A percentile compares a stretch with the other conserved stretches of the same genome.
Conservation (phyloP, 1,284 basidiomycete genomes). For the Cutaneotrichosporon cyanovorans region DNA sequence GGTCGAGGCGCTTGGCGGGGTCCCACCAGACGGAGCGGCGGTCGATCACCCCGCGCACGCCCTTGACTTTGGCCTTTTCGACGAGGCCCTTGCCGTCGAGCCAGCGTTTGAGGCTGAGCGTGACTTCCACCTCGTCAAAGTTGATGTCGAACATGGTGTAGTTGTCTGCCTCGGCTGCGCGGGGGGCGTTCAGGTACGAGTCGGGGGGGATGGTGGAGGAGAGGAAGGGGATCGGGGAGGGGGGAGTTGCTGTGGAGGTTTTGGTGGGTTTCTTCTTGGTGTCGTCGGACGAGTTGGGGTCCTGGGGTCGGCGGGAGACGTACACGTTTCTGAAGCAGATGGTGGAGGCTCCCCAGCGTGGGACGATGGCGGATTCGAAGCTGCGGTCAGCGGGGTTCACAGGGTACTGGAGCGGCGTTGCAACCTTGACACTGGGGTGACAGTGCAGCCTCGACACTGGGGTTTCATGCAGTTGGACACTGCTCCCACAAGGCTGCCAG, state of each 20-base stretch:
- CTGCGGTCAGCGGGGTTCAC: conserved; percentile 14
- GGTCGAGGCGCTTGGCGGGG: conserved; percentile 65
- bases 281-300: conserved; percentile 16
- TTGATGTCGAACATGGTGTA: conserved; percentile 85
- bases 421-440: too few species aligned
- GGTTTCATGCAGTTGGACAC: too few species aligned
- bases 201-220: conserved; percentile 34
- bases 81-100: conserved; percentile 91
- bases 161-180: conserved; percentile 47
- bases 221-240: conserved; percentile 31
- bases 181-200: conserved; percentile 27
- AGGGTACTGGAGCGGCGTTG: too few species aligned
- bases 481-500: too few species aligned
- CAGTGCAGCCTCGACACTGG: too few species aligned
- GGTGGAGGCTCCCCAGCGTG: conserved; percentile 91
- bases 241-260: conserved; percentile 26
- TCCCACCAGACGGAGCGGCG: conserved; percentile 86
- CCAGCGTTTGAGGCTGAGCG: conserved; percentile 87
- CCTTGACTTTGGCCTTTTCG: conserved; percentile 82
- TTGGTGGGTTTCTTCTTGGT: conserved; percentile 37
- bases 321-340: conserved; percentile 97
- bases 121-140: conserved; percentile 92
- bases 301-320: conserved; percentile 66
- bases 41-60: conserved; percentile 89
- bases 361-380: conserved; percentile 96